These are phyloP conservation scores for Stramenopiles sp. DNA, from an alignment of 352 stramenopile species.

Conservation along the genomic window DNA sequence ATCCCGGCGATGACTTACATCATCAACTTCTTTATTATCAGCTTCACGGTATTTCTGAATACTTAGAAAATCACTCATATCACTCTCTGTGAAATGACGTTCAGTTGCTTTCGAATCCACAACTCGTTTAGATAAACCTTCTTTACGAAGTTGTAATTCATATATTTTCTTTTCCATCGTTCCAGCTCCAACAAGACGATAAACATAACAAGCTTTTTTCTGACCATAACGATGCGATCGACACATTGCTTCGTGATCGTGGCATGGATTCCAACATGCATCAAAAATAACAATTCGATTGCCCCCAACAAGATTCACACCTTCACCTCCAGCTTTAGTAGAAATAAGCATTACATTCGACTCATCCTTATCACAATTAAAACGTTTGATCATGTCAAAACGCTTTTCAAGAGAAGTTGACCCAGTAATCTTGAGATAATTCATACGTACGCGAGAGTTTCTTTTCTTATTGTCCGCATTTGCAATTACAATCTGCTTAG, in stretches of 20 bases:
- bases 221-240: slow-evolving; percentile 72
- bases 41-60: too few relatives aligned
- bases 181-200: slow-evolving; percentile 62
- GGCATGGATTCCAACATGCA: slow-evolving; percentile 69
- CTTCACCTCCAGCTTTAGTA: slow-evolving; percentile 56
- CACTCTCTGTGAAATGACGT: too few relatives aligned
- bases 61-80: too few relatives aligned
- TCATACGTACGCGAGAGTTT: slow-evolving; percentile 31
- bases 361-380: slow-evolving; percentile 47
- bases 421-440: slow-evolving; percentile 51
- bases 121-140: slow-evolving; percentile 58
- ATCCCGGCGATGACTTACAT: too few relatives aligned
- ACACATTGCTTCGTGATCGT: slow-evolving; percentile 72
- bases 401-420: slow-evolving; percentile 48
- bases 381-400: slow-evolving; percentile 48
- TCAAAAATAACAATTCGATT: slow-evolving; percentile 73
- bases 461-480: slow-evolving; percentile 35
- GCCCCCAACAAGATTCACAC: slow-evolving; percentile 60
- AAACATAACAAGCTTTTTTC: slow-evolving; percentile 68
- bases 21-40: too few relatives aligned
- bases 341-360: slow-evolving; percentile 60
- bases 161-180: slow-evolving; percentile 82
- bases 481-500: too few relatives aligned
- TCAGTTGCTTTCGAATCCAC: slow-evolving; percentile 34
- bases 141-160: slow-evolving; percentile 62